A percentile compares a stretch with the other conserved stretches of the same genome.
phyloP scores from a whole-genome alignment of 148 eudicot genomes.

The Silene latifolia region DNA sequence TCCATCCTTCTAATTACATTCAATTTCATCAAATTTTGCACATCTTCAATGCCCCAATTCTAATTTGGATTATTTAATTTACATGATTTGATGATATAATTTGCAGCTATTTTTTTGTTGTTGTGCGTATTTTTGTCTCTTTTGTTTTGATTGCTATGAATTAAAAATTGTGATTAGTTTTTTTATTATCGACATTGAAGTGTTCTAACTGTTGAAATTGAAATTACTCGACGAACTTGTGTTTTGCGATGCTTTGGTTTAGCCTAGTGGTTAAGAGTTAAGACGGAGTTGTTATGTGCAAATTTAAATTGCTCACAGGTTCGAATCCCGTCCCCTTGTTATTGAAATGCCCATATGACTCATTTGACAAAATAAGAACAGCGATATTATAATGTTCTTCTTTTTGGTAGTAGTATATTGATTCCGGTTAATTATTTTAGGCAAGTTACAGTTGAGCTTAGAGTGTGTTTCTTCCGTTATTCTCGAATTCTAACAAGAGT shows the following conservation, averaged over 20 bases:
- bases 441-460: not conserved
- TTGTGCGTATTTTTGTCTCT: not conserved
- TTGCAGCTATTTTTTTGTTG: not conserved
- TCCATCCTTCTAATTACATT: not conserved
- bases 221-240: not conserved
- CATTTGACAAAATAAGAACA: too few relatives aligned
- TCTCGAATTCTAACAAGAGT: not conserved
- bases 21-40: not conserved
- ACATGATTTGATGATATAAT: not conserved
- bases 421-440: not conserved
- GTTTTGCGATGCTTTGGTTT: not conserved
- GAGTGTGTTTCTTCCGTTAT: not conserved
- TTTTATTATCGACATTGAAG: not conserved
- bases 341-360: too few relatives aligned
- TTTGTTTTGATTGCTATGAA: not conserved
- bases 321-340: too few relatives aligned
- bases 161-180: not conserved
- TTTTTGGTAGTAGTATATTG: not conserved
- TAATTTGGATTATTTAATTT: not conserved
- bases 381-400: too few relatives aligned
- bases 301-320: too few relatives aligned
- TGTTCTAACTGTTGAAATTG: not conserved
- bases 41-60: not conserved
- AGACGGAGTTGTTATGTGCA: too few relatives aligned
- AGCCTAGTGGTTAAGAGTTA: too few relatives aligned